Base-by-base conservation (phyloP, 805 yeast species). In the Ogataea parapolymorpha region DNA sequence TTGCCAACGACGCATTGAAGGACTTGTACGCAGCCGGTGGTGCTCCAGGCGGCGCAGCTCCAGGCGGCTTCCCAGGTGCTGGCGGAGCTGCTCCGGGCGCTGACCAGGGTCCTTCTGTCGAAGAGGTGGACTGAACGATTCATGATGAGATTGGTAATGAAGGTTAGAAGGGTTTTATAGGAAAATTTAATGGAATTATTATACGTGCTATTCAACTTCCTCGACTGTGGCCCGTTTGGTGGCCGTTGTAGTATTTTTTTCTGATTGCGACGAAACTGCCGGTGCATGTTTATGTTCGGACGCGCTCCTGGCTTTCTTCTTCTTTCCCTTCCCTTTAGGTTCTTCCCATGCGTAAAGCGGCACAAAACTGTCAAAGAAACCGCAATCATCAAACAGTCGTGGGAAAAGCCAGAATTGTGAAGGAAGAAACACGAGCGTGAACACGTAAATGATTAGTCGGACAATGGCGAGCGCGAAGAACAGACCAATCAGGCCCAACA, bases 371-470 rank as follows among this genome's bases (percentile, higher is more conserved):
- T 91, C 98, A 45, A 91, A 58, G 49, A 93, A 84, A 17, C 97
- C 96, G 54, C 95, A 90, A 59, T 93, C 99, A 48, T 82, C 99
- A 65, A 90, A 93, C 58, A 93, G 71, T 60, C 91, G 91, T 42
- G 99, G 99, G 74, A 88, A 91, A 34, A 93, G 61, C 99, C 99
- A 93, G 60, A 93, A 74, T n/a, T 95, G 95, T 31, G 79, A 79
- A 6, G 79, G 76, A 42, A 74, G 66, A 1, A 76, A 63, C 35
- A 82, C 66, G 49, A 75, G 74, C 0, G 89, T 75, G 37, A 84
- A 51, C 18, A 74, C 51, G 54, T 80, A 87, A 18, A 93, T 59
- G 29, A 90, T 70, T 59, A 90, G 68, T 58, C 99, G 75, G 25
- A 91, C 66, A 32, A 93, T 72, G 2, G 97, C 95, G 53, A 85